A percentile compares a stretch with the other conserved stretches of the same genome.
These are phyloP conservation scores for grape (Vitis vinifera) DNA, from an alignment of 164 flowering plant genomes.

Conservation along the genomic window ASM3070453v1 NC_081806.1:37001-37500, in stretches of 20 bases:
- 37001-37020: constrained; percentile 31
- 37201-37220: constrained; percentile 41
- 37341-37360: constrained; percentile 18
- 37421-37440: constrained; percentile 1
- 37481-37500: not conserved
- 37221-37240: constrained; percentile 50
- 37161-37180: constrained; percentile 42
- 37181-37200: constrained; percentile 19
- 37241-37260: constrained; percentile 31
- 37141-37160: constrained; percentile 39
- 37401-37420: constrained; percentile 4
- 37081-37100: constrained; percentile 56
- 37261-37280: constrained; percentile 12
- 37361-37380: not conserved
- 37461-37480: not conserved
- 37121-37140: constrained; percentile 51
- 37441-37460: not conserved
- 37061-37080: constrained; percentile 41
- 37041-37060: constrained; percentile 42
- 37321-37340: constrained; percentile 25
- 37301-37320: constrained; percentile 22
- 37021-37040: constrained; percentile 21
- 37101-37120: constrained; percentile 41
- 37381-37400: constrained; percentile 1
- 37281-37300: constrained; percentile 15